phyloP scores from a whole-genome alignment of 192 early-diverging fungal genomes.

The Geranomyces michiganensis region DNA sequence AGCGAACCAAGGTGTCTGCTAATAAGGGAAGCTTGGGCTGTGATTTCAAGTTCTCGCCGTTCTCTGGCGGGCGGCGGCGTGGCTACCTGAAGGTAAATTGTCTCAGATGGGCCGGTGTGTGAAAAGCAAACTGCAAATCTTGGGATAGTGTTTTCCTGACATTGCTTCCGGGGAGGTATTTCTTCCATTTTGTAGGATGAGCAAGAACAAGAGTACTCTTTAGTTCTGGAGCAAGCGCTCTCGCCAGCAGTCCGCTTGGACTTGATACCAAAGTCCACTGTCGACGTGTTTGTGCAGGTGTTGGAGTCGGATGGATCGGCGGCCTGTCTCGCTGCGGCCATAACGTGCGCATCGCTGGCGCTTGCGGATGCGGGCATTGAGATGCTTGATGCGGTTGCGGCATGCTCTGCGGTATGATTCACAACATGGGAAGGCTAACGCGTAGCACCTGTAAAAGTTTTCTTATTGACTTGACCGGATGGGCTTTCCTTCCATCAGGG shows the following conservation, averaged over 20 bases:
- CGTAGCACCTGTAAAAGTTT: not conserved
- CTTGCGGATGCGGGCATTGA: conserved; percentile 86
- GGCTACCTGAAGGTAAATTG: conserved; percentile 45
- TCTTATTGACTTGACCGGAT: too few relatives aligned
- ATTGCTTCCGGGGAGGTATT: too few relatives aligned
- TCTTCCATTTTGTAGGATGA: conserved; percentile 2
- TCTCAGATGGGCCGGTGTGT: conserved; percentile 4
- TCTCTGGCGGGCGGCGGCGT: conserved; percentile 62
- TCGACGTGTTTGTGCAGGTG: conserved; percentile 72
- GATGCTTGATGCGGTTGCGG: conserved; percentile 81
- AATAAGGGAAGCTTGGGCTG: conserved; percentile 65
- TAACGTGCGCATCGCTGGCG: conserved; percentile 59
- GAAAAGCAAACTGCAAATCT: too few relatives aligned
- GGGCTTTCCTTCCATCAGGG: too few relatives aligned
- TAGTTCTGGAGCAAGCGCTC: conserved; percentile 65
- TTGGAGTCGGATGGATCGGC: conserved; percentile 70
- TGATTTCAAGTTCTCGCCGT: conserved; percentile 79
- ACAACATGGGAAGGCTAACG: not conserved
- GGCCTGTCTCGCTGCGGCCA: conserved; percentile 67
- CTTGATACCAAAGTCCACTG: conserved; percentile 70
- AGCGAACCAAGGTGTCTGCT: conserved; percentile 50
- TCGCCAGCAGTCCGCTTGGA: conserved; percentile 74
- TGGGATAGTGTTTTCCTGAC: too few relatives aligned
- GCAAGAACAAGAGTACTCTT: conserved; percentile 66
- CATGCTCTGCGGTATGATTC: conserved; percentile 63